Base-by-base conservation (phyloP, 495 filamentous ascomycete species). In the Daldinia grandis region DNA sequence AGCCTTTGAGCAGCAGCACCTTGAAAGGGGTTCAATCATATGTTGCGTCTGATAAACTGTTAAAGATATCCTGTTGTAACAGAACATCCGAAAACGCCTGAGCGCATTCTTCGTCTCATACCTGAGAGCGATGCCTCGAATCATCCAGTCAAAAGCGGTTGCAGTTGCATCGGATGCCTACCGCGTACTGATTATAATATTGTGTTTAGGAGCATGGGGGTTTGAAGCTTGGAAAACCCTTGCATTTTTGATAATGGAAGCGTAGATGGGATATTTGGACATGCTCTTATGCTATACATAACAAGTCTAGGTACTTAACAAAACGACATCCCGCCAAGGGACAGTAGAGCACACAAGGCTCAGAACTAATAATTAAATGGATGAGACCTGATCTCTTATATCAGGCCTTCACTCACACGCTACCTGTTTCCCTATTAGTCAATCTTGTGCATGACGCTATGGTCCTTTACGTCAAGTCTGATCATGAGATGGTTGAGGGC, bases 281-380 rank as follows among this genome's bases (percentile, higher is more conserved):
- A 68, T 53, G 68, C 62, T 64, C 21, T 60, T 35, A 50, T 63
- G 66, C 44, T 66, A 28, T 68, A 61, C 38, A 64, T 15, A 56
- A 63, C 69, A 62, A 27, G n/a, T n/a, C 21, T 25, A 27, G 25
- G 25, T 49, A 68, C 49, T 64, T 65, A 58, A 68, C 64, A 62
- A 55, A 56, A 68, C 19, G 51, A 57, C 12, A 63, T 65, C 62
- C 70, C 40, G 21, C 28, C 50, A 21, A 50, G 65, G 65, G 40
- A 61, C 24, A 17, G 24, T 44, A 33, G 58, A 62, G 51, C 38
- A 24, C 14, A 50, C 21, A 15, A 30, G 5, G 61, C 65, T 65
- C 61, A 44, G 2, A 64, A 62, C 19, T 73, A 73, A 68, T 73
- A 73, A 73, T 73, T 62, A 47, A 68, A 58, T 55, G 33, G 10